Percentiles rank a stretch among this genome's conserved stretches.
These are phyloP conservation scores for Pseudogymnoascus pannorum DNA, from an alignment of 2,329 filamentous ascomycete genomes.

Conservation along the genomic window DNA sequence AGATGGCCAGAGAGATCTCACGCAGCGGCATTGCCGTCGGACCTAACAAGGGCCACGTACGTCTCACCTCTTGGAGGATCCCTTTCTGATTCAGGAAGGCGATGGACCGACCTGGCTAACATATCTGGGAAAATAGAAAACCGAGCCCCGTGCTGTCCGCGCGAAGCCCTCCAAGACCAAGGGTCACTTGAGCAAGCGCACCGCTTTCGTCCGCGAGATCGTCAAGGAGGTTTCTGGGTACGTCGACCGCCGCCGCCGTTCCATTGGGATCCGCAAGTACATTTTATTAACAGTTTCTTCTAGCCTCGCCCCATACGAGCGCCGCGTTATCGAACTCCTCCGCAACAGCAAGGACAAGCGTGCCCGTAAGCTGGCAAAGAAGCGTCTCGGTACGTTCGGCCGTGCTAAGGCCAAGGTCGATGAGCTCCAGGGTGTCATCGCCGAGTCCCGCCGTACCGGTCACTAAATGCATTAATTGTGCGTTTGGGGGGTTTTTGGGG, in stretches of 20 bases:
- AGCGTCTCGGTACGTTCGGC: slow-evolving; percentile 98
- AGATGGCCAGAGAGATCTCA: slow-evolving; percentile 53
- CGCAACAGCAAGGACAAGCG: slow-evolving; percentile 99
- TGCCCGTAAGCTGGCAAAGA: slow-evolving; percentile 98
- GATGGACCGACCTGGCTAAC: slow-evolving; percentile 47
- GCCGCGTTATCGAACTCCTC: slow-evolving; percentile 97
- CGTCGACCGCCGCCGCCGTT: slow-evolving; percentile 36
- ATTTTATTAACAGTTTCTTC: background rate
- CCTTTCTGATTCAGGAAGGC: slow-evolving; percentile 48
- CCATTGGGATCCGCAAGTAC: background rate
- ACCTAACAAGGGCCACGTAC: slow-evolving; percentile 59
- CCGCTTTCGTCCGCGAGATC: slow-evolving; percentile 92
- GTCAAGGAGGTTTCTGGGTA: slow-evolving; percentile 98
- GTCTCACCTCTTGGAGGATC: slow-evolving; percentile 72
- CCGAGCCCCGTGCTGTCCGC: slow-evolving; percentile 70
- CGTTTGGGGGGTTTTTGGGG: slow-evolving; percentile 1
- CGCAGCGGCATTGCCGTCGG: slow-evolving; percentile 54
- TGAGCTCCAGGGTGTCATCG: slow-evolving; percentile 96
- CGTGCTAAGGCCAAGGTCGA: slow-evolving; percentile 99
- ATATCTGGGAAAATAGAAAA: slow-evolving; percentile 55
- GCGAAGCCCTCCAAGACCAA: slow-evolving; percentile 78
- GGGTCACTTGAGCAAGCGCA: slow-evolving; percentile 94
- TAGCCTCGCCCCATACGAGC: slow-evolving; percentile 89
- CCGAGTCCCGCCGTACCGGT: slow-evolving; percentile 78
- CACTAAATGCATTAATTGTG: slow-evolving; percentile 45